These are phyloP conservation scores for Ophiostoma pallidulum DNA, from an alignment of 2,329 filamentous ascomycete genomes.

Conservation along the genomic window DNA sequence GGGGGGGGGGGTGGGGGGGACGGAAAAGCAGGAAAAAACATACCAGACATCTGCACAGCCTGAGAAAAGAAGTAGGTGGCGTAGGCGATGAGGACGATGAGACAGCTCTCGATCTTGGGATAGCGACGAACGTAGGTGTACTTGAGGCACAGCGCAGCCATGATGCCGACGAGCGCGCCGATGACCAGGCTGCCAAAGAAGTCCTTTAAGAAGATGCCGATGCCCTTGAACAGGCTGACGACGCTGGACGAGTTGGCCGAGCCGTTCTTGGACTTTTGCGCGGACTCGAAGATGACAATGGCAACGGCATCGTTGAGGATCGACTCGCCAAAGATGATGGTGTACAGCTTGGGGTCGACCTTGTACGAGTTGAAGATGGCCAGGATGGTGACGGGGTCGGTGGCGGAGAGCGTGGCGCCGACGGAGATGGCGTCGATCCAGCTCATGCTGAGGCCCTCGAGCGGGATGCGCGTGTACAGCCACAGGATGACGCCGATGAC, in stretches of 20 bases:
- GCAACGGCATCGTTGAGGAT: slow-evolving; percentile 97
- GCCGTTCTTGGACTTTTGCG: slow-evolving; percentile 79
- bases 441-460: slow-evolving; percentile 75
- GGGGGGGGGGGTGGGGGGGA: slow-evolving; percentile 1
- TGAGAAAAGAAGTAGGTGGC: slow-evolving; percentile 98
- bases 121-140: slow-evolving; percentile 88
- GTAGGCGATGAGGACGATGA: slow-evolving; percentile 90
- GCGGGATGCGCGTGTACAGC: slow-evolving; percentile 77
- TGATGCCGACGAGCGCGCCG: slow-evolving; percentile 77
- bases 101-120: slow-evolving; percentile 92
- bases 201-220: slow-evolving; percentile 87
- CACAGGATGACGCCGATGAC: slow-evolving; percentile 83
- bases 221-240: slow-evolving; percentile 78
- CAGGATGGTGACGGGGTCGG: slow-evolving; percentile 92
- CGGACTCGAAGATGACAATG: slow-evolving; percentile 97
- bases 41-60: slow-evolving; percentile 90
- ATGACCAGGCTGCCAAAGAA: slow-evolving; percentile 94
- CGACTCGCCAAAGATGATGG: slow-evolving; percentile 96
- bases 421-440: slow-evolving; percentile 97
- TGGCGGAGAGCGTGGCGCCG: slow-evolving; percentile 90
- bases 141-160: slow-evolving; percentile 80
- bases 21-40: slow-evolving; percentile 23
- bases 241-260: slow-evolving; percentile 63
- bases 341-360: slow-evolving; percentile 97
- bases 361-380: slow-evolving; percentile 99